These are phyloP conservation scores for Chloris gayana DNA, from an alignment of 176 grass and related monocot species.

Conservation along the genomic window DNA sequence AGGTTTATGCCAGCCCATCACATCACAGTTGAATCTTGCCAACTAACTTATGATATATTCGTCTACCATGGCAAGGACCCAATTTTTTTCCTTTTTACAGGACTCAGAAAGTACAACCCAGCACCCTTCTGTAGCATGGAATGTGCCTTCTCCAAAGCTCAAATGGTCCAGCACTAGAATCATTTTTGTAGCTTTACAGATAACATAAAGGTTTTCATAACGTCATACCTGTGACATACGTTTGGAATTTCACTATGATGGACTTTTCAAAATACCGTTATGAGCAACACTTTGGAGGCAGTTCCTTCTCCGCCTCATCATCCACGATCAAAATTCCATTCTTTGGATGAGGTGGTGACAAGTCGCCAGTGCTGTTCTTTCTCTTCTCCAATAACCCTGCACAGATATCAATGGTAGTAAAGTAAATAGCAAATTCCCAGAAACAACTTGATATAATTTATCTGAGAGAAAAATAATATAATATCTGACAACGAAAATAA, in stretches of 20 bases:
- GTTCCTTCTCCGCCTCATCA: slow-evolving; percentile 68
- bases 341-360: slow-evolving; percentile 45
- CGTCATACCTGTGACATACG: background rate
- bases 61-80: background rate
- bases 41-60: background rate
- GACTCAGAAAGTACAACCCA: background rate
- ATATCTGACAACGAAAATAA: background rate
- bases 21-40: background rate
- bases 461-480: background rate
- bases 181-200: slow-evolving; percentile 7
- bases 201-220: slow-evolving; percentile 7
- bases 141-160: background rate
- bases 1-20: background rate
- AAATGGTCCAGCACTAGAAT: background rate
- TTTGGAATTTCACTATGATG: background rate
- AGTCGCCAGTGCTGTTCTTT: slow-evolving; percentile 47
- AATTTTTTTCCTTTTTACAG: slow-evolving; percentile 16
- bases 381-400: slow-evolving; percentile 69
- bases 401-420: background rate
- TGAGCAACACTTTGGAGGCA: slow-evolving; percentile 78
- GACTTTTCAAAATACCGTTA: slow-evolving; percentile 17
- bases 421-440: slow-evolving; percentile 14
- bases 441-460: background rate
- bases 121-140: background rate
- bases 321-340: slow-evolving; percentile 70